Conservation (phyloP, 2,329 filamentous ascomycete genomes). For the Apiospora sp. region DNA sequence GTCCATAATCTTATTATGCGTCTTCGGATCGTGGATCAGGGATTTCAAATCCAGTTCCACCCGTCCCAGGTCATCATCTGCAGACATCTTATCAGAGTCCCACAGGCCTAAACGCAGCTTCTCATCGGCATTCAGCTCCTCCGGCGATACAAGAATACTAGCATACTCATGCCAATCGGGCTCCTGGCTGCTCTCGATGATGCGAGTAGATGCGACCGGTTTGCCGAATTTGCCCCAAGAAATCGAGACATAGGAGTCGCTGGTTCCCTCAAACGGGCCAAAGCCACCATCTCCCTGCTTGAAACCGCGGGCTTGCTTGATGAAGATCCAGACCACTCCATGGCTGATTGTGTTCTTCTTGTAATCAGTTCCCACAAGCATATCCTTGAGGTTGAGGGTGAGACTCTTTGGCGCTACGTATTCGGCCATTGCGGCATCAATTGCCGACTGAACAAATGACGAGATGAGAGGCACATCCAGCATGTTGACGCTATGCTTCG, state of each 20-base stretch:
- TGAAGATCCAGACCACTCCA: slow-evolving; percentile 71
- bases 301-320: slow-evolving; percentile 74
- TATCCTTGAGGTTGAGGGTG: slow-evolving; percentile 77
- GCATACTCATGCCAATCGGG: slow-evolving; percentile 76
- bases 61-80: slow-evolving; percentile 77
- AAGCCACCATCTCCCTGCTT: slow-evolving; percentile 74
- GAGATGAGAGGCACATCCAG: slow-evolving; percentile 80
- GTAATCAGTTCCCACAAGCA: slow-evolving; percentile 80
- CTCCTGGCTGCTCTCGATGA: slow-evolving; percentile 70
- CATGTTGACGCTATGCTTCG: slow-evolving; percentile 73
- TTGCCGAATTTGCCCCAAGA: slow-evolving; percentile 83
- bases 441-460: slow-evolving; percentile 76
- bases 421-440: slow-evolving; percentile 76
- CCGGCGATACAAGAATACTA: slow-evolving; percentile 72
- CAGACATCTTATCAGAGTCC: slow-evolving; percentile 77
- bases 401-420: slow-evolving; percentile 81
- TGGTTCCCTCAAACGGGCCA: slow-evolving; percentile 67
- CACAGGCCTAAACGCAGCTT: slow-evolving; percentile 72
- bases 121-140: slow-evolving; percentile 77
- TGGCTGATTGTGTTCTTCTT: slow-evolving; percentile 75
- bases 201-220: slow-evolving; percentile 70
- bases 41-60: slow-evolving; percentile 74
- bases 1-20: slow-evolving; percentile 68
- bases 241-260: slow-evolving; percentile 76
- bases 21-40: slow-evolving; percentile 66